Conservation (phyloP, 2,329 filamentous ascomycete genomes). For the Curvularia spicifera region DNA sequence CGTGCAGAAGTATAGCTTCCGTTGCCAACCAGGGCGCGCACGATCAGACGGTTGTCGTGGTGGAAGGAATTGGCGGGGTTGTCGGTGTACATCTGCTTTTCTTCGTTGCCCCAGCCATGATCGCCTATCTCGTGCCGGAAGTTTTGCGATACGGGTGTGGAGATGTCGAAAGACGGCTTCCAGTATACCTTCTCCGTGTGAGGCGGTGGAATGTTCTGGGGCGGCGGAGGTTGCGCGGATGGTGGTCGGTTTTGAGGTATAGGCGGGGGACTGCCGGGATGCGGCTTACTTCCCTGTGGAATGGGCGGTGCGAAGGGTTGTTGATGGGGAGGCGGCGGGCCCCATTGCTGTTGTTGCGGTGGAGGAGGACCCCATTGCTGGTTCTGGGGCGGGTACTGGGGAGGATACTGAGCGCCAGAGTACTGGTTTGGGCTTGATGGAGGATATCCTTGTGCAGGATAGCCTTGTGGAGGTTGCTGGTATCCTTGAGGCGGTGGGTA, state of each 20-base stretch:
- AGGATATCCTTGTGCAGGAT: neutral
- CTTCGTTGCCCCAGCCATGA: constrained; percentile 68
- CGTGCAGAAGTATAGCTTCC: constrained; percentile 62
- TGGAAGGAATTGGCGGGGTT: constrained; percentile 61
- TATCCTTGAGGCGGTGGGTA: constrained; percentile 23
- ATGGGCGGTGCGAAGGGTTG: constrained; percentile 37
- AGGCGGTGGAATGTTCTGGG: constrained; percentile 36
- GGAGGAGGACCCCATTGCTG: constrained; percentile 25
- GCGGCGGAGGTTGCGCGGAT: constrained; percentile 37
- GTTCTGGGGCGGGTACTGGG: constrained; percentile 28
- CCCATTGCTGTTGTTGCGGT: constrained; percentile 30
- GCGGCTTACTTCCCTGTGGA: constrained; percentile 42
- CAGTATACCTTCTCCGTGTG: constrained; percentile 55
- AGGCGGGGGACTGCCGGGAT: constrained; percentile 28
- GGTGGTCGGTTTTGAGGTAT: constrained; percentile 40
- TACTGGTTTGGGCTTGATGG: constrained; percentile 23
- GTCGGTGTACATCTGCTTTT: constrained; percentile 64
- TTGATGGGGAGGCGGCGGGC: constrained; percentile 33
- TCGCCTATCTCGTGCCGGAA: constrained; percentile 64
- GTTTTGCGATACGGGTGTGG: constrained; percentile 56
- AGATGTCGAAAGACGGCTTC: constrained; percentile 59
- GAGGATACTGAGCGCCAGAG: constrained; percentile 29
- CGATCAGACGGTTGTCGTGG: constrained; percentile 58
- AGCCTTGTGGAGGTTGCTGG: constrained; percentile 16
- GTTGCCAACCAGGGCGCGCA: constrained; percentile 58